phyloP scores from a whole-genome alignment of 192 early-diverging fungal genomes.

The Entrophospora sp. region DNA sequence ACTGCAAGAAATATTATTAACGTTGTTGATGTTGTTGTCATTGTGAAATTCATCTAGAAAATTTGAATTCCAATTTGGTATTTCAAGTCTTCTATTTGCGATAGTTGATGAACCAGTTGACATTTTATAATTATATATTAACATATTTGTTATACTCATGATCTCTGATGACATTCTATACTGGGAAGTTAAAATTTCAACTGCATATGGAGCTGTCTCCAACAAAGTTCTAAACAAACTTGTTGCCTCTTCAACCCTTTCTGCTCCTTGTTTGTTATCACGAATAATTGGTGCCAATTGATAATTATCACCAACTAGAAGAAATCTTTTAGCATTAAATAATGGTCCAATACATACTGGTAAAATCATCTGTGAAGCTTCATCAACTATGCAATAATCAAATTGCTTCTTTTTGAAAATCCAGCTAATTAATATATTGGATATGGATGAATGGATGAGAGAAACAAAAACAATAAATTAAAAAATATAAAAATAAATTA shows the following conservation, averaged over 20 bases:
- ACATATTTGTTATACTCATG: conserved; percentile 71
- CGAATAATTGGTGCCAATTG: conserved; percentile 86
- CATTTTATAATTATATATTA: conserved; percentile 76
- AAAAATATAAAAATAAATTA: neutral
- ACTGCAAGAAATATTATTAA: neutral
- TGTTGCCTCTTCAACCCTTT: conserved; percentile 38
- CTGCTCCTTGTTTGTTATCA: conserved; percentile 47
- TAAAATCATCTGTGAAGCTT: conserved; percentile 89
- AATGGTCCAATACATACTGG: conserved; percentile 87
- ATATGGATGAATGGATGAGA: neutral
- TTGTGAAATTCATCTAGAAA: conserved; percentile 19
- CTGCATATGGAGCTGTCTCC: conserved; percentile 70
- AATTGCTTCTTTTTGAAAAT: conserved; percentile 69
- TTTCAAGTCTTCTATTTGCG: conserved; percentile 45
- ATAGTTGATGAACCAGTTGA: conserved; percentile 60
- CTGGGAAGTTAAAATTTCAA: conserved; percentile 68
- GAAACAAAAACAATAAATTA: neutral
- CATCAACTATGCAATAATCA: conserved; percentile 96
- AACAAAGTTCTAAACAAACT: conserved; percentile 79
- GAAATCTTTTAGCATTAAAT: conserved; percentile 69
- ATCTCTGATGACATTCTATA: conserved; percentile 93
- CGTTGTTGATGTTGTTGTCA: neutral
- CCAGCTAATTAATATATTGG: conserved; percentile 29
- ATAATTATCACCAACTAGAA: conserved; percentile 93
- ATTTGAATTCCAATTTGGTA: conserved; percentile 25